Base-by-base conservation (phyloP, 2,329 filamentous ascomycete genomes). In the Sphaerulina musiva region DNA sequence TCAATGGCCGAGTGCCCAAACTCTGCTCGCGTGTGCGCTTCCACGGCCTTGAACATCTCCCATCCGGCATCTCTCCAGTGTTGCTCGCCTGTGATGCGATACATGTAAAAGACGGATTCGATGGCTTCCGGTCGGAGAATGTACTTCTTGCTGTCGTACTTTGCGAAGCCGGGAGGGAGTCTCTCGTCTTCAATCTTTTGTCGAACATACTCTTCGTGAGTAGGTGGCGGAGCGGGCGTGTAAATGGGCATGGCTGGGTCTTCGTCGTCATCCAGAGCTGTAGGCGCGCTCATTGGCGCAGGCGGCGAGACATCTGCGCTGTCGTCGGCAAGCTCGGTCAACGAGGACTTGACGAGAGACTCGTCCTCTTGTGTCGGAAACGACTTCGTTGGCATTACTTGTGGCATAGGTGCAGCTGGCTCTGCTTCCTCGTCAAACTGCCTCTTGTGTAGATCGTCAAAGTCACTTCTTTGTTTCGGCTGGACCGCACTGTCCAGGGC, bases 81-180 rank as follows among this genome's bases (percentile, higher is more conserved):
- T 1, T 78, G 72, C 59, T 93, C 86, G 46, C 89, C 90, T 0
- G 89, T 95, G 70, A 95, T 89, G 66, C 90, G 87, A 73, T 95
- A 93, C 76, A 95, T 85, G 73, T 91, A 87, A 79, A 89, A 95
- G 11, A 95, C 83, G 0, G 85, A 89, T 66, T 95, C 89, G 62
- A 95, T 90, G 0, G 87, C 88, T 74, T 95, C 89, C 17, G 89
- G 88, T 20, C 74, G 68, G 3, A 77, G 64, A 32, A 76, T 64
- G 61, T 74, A 77, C 14, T 69, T 64, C 17, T 61, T 63, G 51
- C 69, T 66, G 1, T 51, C 63, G 55, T 76, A 70, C 23, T 66
- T 64, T 0, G 68, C 68, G 53, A 75, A 72, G 0, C 74, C 75
- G 1, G 69, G 65, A 1, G 69, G 71, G 0, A 77, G 65, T 2